Conservation (phyloP, 2,329 filamentous ascomycete species). For the Penicillium sp. region DNA sequence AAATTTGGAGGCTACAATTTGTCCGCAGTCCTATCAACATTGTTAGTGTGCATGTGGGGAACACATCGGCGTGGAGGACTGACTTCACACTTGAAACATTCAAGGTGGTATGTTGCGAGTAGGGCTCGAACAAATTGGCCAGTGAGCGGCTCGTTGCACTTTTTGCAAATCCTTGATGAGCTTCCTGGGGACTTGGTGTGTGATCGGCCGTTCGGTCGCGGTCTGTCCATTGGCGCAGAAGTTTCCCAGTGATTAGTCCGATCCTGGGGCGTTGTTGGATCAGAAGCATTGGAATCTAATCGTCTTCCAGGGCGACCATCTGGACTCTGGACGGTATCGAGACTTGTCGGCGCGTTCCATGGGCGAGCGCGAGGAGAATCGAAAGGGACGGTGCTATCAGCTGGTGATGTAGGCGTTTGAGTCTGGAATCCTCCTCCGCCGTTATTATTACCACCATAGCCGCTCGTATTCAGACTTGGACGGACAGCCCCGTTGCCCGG, state of each 20-base stretch:
- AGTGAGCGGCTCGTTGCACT: conserved; percentile 84
- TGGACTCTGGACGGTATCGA: conserved; percentile 33
- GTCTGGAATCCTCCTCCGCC: conserved; percentile 34
- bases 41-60: conserved; percentile 26
- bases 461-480: conserved; percentile 42
- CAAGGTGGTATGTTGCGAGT: conserved; percentile 91
- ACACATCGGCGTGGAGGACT: conserved; percentile 41
- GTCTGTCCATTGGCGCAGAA: conserved; percentile 41
- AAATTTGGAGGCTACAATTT: conserved; percentile 98
- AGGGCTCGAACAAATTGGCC: conserved; percentile 96
- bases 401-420: conserved; percentile 47
- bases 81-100: conserved; percentile 97
- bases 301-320: conserved; percentile 38
- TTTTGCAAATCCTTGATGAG: conserved; percentile 69
- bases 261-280: conserved; percentile 33
- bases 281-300: conserved; percentile 34
- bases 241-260: conserved; percentile 38
- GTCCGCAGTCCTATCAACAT: conserved; percentile 78
- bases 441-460: conserved; percentile 33
- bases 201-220: conserved; percentile 42
- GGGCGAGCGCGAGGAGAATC: conserved; percentile 42
- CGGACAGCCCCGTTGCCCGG: conserved; percentile 47
- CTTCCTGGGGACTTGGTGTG: conserved; percentile 43
- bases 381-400: conserved; percentile 41
- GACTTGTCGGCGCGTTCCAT: conserved; percentile 27